Base-by-base conservation (phyloP, 179 eudicot genomes). In the Spergularia azorica region DNA sequence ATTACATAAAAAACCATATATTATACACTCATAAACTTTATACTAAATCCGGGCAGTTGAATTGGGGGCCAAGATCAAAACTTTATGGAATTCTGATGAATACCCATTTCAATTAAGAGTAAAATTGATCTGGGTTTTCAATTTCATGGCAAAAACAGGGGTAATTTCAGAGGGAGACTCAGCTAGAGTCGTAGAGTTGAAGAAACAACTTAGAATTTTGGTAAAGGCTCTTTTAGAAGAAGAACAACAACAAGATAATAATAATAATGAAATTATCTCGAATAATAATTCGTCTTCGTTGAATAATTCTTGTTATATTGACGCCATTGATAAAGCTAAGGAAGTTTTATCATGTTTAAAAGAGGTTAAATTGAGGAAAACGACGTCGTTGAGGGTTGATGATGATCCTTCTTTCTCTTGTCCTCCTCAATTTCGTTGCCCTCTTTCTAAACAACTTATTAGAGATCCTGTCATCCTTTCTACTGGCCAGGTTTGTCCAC, bases 381-480 rank as follows among this genome's bases (percentile, higher is more conserved):
- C 86, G 50, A 67, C 80, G 63, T 81, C 88, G 74, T 79, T 79
- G 54, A 73, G 65, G 38, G 43, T 76, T 56, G 68, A 76, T 14
- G 6, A 36, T 50, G 58, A 51, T 50, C 16, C n/a, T 3, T 63
- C 75, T n/a, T 51, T 54, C 15, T 62, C 63, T 48, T 78, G 82
- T n/a, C 98, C 98, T 11, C 86, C 84, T 12, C 88, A 89, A 68
- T 91, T 88, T 71, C 84, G 88, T 39, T 94, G 98, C 70, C 98
- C 98, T 41, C 86, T 94, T 66, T 94, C 98, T 11, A 87, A 86
- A 72, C 85, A 83, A 21, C 89, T 94, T 63, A 94, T 94, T 90
- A 84, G 77, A 55, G 97, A 94, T 82, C 98, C 98, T 72, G 98
- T 94, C 41, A 78, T 94, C 50, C 65, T 94, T 52, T 80, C 98